A percentile compares a stretch with the other conserved stretches of the same genome.
Evolutionary conservation across 1,284 basidiomycete species (phyloP).

Genomic region (Termitomyces sp.): DNA sequence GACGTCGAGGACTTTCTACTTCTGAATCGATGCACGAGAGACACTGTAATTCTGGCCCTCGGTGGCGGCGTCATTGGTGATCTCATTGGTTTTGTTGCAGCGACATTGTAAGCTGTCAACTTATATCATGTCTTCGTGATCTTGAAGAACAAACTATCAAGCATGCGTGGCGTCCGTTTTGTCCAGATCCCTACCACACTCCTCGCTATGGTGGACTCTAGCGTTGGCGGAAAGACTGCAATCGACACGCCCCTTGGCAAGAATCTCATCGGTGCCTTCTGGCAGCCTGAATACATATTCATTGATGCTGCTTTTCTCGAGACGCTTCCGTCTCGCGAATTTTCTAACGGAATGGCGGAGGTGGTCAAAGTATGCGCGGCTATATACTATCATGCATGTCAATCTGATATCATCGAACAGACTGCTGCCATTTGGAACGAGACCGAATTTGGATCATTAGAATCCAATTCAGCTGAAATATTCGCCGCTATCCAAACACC

Average conservation of each 20-base stretch:
- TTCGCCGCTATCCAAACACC: conserved; percentile 78
- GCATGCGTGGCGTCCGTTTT: conserved; percentile 69
- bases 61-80: conserved; percentile 98
- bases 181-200: conserved; percentile 97
- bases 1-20: conserved; percentile 93
- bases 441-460: conserved; percentile 79
- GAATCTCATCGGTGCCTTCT: conserved; percentile 97
- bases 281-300: conserved; percentile 97
- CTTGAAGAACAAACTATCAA: conserved; percentile 13
- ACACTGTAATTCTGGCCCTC: conserved; percentile 90
- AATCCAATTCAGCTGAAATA: conserved; percentile 80
- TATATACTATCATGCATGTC: neutral
- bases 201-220: conserved; percentile 97
- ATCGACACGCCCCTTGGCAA: conserved; percentile 94
- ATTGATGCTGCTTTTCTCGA: conserved; percentile 96
- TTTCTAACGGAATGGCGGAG: conserved; percentile 98
- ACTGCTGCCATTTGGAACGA: conserved; percentile 97
- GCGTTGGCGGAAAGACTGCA: conserved; percentile 97
- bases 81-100: conserved; percentile 92
- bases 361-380: conserved; percentile 80
- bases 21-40: conserved; percentile 84
- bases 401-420: conserved; percentile 33
- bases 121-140: conserved; percentile 1
- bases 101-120: conserved; percentile 79
- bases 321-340: conserved; percentile 89